phyloP scores from a whole-genome alignment of 257 asterid genomes.

The Solanum pimpinellifolium region DNA sequence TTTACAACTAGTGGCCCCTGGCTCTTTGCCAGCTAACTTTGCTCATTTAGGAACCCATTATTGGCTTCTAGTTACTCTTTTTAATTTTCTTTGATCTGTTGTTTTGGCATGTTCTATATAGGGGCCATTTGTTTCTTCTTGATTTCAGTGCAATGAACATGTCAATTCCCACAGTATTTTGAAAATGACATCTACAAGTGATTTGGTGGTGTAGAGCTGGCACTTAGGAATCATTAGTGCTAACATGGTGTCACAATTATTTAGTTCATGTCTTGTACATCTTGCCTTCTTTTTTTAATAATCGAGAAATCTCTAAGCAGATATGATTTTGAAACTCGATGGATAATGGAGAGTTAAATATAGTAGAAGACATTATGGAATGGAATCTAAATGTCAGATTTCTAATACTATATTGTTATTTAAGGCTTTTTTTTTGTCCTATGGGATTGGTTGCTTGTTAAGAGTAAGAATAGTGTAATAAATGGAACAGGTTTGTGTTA shows the following conservation, averaged over 20 bases:
- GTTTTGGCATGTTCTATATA: conserved; percentile 4
- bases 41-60: not conserved
- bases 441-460: not conserved
- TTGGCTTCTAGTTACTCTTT: not conserved
- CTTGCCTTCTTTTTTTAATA: not conserved
- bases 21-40: conserved; percentile 12
- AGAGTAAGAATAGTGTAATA: not conserved
- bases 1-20: conserved; percentile 3
- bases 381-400: not conserved
- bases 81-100: not conserved
- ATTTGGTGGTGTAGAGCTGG: not conserved
- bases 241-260: not conserved
- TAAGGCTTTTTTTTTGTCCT: not conserved
- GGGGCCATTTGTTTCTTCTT: conserved; percentile 5
- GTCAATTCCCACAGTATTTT: not conserved
- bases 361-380: not conserved
- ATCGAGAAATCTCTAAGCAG: not conserved
- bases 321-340: not conserved
- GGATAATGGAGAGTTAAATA: not conserved
- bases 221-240: not conserved
- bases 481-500: not conserved
- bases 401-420: not conserved
- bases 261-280: not conserved
- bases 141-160: not conserved
- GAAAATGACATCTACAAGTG: not conserved